Percentiles rank a stretch among this genome's conserved stretches.
These are phyloP conservation scores for Xylaria hypoxylon DNA, from an alignment of 2,329 filamentous ascomycete genomes.

Conservation along the genomic window DNA sequence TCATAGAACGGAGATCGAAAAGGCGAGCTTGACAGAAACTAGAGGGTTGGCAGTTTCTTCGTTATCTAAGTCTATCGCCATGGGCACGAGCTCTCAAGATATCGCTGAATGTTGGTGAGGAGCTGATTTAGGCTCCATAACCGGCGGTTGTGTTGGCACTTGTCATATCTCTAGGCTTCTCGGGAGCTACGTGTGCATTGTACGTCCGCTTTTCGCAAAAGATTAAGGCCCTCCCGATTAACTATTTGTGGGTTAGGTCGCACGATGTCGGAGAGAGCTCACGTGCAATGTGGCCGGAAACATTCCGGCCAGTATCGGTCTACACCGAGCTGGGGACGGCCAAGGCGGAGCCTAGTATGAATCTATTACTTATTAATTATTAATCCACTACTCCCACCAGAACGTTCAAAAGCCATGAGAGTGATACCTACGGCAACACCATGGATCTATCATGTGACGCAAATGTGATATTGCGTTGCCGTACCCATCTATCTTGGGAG, in stretches of 20 bases:
- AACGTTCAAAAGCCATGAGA: not conserved
- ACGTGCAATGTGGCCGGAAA: conserved; percentile 40
- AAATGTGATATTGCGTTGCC: not conserved
- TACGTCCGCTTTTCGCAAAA: not conserved
- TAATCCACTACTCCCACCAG: conserved; percentile 7
- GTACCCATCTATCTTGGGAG: not conserved
- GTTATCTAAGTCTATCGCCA: no score
- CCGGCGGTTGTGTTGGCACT: not conserved
- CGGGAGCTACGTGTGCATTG: not conserved
- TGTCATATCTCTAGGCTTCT: not conserved
- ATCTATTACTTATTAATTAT: conserved; percentile 34
- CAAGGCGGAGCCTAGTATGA: conserved; percentile 26
- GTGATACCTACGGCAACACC: not conserved
- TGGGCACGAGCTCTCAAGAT: no score
- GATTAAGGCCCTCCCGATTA: not conserved
- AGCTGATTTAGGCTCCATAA: not conserved
- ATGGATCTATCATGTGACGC: not conserved
- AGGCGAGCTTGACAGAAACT: no score
- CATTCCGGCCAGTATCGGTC: conserved; percentile 39
- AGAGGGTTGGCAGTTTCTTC: no score
- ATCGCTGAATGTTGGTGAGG: not conserved
- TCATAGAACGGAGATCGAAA: no score
- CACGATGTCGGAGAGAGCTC: conserved; percentile 23
- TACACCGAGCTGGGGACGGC: conserved; percentile 31
- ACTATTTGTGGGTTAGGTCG: conserved; percentile 1